phyloP scores from a whole-genome alignment of 2,329 filamentous ascomycete genomes.

The Decorospora gaudefroyi region DNA sequence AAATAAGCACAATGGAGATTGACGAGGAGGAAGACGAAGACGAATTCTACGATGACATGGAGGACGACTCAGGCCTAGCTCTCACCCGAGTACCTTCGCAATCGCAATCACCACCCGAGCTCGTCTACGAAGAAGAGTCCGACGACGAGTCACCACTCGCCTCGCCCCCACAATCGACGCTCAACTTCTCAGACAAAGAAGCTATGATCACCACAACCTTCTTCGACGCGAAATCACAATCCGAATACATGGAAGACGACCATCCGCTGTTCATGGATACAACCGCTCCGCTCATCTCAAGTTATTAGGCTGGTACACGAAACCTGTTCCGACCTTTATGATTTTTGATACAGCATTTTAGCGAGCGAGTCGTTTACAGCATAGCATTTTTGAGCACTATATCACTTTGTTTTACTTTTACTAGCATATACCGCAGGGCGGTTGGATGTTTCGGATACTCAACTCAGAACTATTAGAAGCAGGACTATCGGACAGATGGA shows the following conservation, averaged over 20 bases:
- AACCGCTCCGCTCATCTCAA: constrained; percentile 47
- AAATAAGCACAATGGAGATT: constrained; percentile 52
- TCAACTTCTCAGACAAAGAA: constrained; percentile 55
- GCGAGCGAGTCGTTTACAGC: constrained; percentile 45
- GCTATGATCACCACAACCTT: constrained; percentile 54
- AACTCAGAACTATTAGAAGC: constrained; percentile 28
- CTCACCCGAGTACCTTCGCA: constrained; percentile 52
- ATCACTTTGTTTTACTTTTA: constrained; percentile 27
- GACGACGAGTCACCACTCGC: constrained; percentile 56
- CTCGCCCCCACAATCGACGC: constrained; percentile 51
- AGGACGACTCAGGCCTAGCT: constrained; percentile 53
- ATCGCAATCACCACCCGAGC: constrained; percentile 55
- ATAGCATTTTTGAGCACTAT: constrained; percentile 40
- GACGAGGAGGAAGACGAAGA: constrained; percentile 50
- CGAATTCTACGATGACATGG: constrained; percentile 55
- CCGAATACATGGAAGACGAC: constrained; percentile 46
- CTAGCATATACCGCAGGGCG: constrained; percentile 19
- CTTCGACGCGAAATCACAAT: constrained; percentile 49
- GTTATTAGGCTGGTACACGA: constrained; percentile 43
- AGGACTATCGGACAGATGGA: constrained; percentile 11
- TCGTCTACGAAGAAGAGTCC: constrained; percentile 55
- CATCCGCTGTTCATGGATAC: constrained; percentile 50
- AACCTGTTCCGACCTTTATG: constrained; percentile 34
- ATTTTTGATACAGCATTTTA: constrained; percentile 47
- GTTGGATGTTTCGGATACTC: constrained; percentile 23